phyloP scores from a whole-genome alignment of 345 rosid genomes.

The Citrus sp. region DNA sequence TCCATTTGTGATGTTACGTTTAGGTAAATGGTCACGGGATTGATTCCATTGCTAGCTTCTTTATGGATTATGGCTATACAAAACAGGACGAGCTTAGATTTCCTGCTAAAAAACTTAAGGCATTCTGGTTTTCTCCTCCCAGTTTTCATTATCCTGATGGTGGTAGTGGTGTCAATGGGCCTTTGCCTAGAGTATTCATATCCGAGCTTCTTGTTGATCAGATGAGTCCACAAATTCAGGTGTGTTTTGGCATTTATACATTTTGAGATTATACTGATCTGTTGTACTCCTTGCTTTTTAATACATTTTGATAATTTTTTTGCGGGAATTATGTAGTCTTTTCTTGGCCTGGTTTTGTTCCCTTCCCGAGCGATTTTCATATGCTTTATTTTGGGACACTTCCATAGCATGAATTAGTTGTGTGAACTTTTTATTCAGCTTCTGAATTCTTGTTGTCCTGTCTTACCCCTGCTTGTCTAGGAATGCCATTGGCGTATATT shows the following conservation, averaged over 20 bases:
- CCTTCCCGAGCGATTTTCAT: neutral
- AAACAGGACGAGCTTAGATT: slow-evolving; percentile 72
- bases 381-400: too few species aligned
- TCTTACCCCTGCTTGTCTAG: too few species aligned
- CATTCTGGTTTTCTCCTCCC: slow-evolving; percentile 96
- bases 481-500: too few species aligned
- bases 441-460: neutral
- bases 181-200: slow-evolving; percentile 82
- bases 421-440: neutral
- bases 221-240: slow-evolving; percentile 76
- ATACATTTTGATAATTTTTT: neutral
- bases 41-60: slow-evolving; percentile 69
- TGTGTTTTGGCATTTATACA: slow-evolving; percentile 11
- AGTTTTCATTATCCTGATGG: slow-evolving; percentile 23
- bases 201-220: slow-evolving; percentile 90
- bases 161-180: slow-evolving; percentile 64
- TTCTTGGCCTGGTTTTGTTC: neutral
- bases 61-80: slow-evolving; percentile 81
- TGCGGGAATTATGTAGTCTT: neutral
- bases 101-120: slow-evolving; percentile 87
- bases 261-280: neutral
- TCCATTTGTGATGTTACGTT: neutral
- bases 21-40: slow-evolving; percentile 82
- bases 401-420: neutral
- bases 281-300: neutral